A percentile compares a stretch with the other conserved stretches of the same genome.
Conservation (phyloP, 169 alveolate genomes). For the Babesia gibsoni region DNA sequence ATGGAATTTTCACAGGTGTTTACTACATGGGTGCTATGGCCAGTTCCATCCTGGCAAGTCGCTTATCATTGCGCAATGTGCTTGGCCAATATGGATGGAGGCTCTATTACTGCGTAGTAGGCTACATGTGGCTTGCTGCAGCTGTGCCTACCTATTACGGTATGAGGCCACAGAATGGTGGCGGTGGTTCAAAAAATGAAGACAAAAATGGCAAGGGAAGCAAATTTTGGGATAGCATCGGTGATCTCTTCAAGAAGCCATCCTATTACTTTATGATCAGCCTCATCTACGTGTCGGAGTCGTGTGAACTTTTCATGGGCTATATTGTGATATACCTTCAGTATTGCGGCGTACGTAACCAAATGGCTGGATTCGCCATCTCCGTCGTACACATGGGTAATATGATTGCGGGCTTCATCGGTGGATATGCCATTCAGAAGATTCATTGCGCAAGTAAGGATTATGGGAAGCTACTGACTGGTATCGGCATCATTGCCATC, state of each 20-base stretch:
- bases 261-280: too few relatives aligned
- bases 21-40: slow-evolving; percentile 27
- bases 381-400: slow-evolving; percentile 83
- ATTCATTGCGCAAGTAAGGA: slow-evolving; percentile 74
- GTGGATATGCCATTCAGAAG: slow-evolving; percentile 82
- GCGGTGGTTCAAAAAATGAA: too few relatives aligned
- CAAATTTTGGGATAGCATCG: too few relatives aligned
- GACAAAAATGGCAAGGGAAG: too few relatives aligned
- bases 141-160: too few relatives aligned
- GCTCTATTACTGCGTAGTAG: slow-evolving; percentile 4
- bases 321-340: slow-evolving; percentile 86
- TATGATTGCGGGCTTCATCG: slow-evolving; percentile 86
- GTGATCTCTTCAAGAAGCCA: too few relatives aligned
- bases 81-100: slow-evolving; percentile 45
- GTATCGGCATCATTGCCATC: slow-evolving; percentile 69
- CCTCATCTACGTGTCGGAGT: too few relatives aligned
- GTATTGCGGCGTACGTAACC: slow-evolving; percentile 82
- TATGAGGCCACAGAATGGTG: too few relatives aligned
- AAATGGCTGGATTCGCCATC: slow-evolving; percentile 80
- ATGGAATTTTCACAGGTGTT: slow-evolving; percentile 14
- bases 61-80: not conserved
- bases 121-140: slow-evolving; percentile 13
- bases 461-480: slow-evolving; percentile 85
- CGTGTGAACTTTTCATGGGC: too few relatives aligned
- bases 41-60: slow-evolving; percentile 16